Conservation (phyloP, 768 basidiomycete species). For the Leccinellum albellum region DNA sequence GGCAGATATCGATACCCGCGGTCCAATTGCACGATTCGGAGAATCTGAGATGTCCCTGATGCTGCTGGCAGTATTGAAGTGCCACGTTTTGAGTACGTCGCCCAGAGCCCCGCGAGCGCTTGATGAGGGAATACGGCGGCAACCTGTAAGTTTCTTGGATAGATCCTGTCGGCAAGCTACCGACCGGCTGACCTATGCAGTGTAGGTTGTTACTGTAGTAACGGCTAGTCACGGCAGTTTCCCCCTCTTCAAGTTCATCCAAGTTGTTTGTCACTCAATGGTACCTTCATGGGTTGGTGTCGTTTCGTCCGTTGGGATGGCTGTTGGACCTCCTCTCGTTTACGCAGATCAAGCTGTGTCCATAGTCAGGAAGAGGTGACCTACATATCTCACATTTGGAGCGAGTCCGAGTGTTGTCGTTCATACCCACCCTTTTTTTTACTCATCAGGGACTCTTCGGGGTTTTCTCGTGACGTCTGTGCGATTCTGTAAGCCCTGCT, state of each 20-base stretch:
- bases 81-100: slow-evolving; percentile 7
- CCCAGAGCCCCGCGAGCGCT: slow-evolving; percentile 6
- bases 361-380: slow-evolving; percentile 73
- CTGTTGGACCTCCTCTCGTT: slow-evolving; percentile 77
- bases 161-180: too few relatives aligned
- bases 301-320: slow-evolving; percentile 74
- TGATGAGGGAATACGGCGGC: not conserved
- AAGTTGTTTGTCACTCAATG: slow-evolving; percentile 26
- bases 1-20: slow-evolving; percentile 6
- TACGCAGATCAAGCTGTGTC: slow-evolving; percentile 81
- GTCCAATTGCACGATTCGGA: not conserved
- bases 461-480: slow-evolving; percentile 84
- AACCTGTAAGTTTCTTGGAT: not conserved
- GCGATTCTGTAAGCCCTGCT: slow-evolving; percentile 61
- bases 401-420: not conserved
- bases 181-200: too few relatives aligned
- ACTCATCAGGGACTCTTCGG: slow-evolving; percentile 65
- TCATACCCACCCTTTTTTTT: slow-evolving; percentile 3
- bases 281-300: slow-evolving; percentile 63
- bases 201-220: not conserved
- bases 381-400: slow-evolving; percentile 8
- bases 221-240: slow-evolving; percentile 9
- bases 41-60: not conserved
- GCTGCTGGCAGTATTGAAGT: not conserved
- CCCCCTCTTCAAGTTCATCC: not conserved